Percentiles rank a stretch among this genome's conserved stretches.
phyloP scores from a whole-genome alignment of 139 green algal species.

The Chlamydomonas sphaeroides region DNA sequence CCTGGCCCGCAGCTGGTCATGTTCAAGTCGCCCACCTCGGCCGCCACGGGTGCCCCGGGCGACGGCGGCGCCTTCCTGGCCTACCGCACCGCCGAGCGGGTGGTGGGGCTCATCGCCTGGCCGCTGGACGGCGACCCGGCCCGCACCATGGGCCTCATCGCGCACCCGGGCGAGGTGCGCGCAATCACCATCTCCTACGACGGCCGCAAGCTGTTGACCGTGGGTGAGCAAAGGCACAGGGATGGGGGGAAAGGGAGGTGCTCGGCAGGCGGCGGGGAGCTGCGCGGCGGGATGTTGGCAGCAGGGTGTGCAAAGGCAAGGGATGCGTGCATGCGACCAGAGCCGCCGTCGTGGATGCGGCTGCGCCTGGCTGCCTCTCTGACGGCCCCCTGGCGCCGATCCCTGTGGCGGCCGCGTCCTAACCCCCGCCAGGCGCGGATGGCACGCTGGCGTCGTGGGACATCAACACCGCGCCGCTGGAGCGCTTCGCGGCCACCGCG shows the following conservation, averaged over 20 bases:
- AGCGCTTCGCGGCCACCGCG: slow-evolving; percentile 10
- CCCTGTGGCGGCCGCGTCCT: background rate
- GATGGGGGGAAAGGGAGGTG: no score
- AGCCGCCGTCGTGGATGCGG: no score
- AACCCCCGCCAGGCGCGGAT: slow-evolving; percentile 46
- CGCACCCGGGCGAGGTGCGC: slow-evolving; percentile 69
- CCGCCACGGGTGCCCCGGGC: background rate
- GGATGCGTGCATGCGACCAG: no score
- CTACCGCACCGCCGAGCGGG: slow-evolving; percentile 64
- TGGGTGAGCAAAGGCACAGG: no score
- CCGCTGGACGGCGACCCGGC: slow-evolving; percentile 73
- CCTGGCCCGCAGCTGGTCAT: slow-evolving; percentile 54
- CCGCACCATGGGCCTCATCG: slow-evolving; percentile 75
- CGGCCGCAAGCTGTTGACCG: slow-evolving; percentile 72
- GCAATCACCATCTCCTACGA: slow-evolving; percentile 67
- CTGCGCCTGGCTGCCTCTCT: background rate
- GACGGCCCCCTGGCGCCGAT: no score
- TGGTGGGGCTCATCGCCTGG: slow-evolving; percentile 75
- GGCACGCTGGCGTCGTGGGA: slow-evolving; percentile 71
- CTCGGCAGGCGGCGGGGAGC: no score
- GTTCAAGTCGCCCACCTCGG: slow-evolving; percentile 50
- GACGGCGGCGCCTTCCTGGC: slow-evolving; percentile 57
- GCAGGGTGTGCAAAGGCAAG: background rate
- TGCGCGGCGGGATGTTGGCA: no score
- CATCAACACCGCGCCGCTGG: slow-evolving; percentile 55